These are phyloP conservation scores for Coniochaeta sp. DNA, from an alignment of 2,329 filamentous ascomycete species.

Conservation along the genomic window DNA sequence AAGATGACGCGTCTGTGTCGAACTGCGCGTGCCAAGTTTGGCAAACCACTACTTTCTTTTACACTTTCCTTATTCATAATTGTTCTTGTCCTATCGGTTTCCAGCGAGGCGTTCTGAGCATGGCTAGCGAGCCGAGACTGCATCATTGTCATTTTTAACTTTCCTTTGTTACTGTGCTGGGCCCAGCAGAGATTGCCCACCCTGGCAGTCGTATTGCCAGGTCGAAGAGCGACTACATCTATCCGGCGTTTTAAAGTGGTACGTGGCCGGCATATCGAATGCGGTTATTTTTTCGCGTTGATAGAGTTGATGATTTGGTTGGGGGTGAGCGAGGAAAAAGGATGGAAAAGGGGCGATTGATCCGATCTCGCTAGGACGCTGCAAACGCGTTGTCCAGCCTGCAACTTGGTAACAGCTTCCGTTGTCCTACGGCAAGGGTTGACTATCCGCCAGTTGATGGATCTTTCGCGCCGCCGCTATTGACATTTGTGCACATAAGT, in stretches of 20 bases:
- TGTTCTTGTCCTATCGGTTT: background rate
- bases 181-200: background rate
- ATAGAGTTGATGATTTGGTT: background rate
- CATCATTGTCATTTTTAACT: slow-evolving; percentile 4
- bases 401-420: no score
- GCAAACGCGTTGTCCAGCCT: no score
- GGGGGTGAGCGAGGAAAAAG: background rate
- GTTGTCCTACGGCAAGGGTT: no score
- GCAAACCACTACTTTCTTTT: background rate
- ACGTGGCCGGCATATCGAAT: background rate
- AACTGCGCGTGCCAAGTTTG: background rate
- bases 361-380: no score
- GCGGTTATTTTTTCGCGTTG: background rate
- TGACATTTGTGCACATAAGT: background rate
- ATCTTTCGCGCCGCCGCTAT: background rate
- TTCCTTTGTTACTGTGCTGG: slow-evolving; percentile 2
- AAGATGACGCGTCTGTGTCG: background rate
- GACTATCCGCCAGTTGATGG: background rate
- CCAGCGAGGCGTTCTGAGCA: slow-evolving; percentile 4
- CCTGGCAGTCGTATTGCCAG: background rate
- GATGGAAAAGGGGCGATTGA: background rate
- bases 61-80: background rate
- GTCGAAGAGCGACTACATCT: slow-evolving; percentile 1
- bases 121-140: slow-evolving; percentile 8
- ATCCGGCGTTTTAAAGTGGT: background rate